These are phyloP conservation scores for Clavariopsis aquatica DNA, from an alignment of 495 filamentous ascomycete genomes.

Conservation along the genomic window DNA sequence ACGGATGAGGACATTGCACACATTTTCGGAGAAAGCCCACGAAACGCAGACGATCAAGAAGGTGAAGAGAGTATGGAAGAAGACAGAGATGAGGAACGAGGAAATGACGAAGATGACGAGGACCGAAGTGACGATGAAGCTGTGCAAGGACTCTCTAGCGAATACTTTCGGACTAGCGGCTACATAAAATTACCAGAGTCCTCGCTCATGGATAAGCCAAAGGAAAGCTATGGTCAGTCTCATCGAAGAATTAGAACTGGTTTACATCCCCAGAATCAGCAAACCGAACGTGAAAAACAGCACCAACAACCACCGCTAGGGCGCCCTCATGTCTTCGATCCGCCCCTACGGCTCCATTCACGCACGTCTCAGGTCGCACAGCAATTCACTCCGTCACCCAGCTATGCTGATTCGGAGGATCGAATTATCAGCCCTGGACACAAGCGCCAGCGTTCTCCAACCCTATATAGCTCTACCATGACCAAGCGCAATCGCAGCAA, in stretches of 20 bases:
- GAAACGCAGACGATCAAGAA: conserved; percentile 7
- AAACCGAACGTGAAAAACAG: neutral
- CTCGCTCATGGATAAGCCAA: neutral
- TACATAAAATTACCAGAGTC: neutral
- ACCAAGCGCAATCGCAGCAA: neutral
- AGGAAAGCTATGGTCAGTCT: neutral
- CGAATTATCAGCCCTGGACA: neutral
- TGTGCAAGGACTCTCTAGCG: neutral
- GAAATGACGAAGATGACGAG: neutral
- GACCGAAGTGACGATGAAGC: neutral
- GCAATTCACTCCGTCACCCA: neutral
- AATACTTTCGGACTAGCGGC: neutral
- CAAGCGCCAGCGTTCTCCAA: neutral
- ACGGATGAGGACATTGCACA: conserved; percentile 6
- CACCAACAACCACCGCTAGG: neutral
- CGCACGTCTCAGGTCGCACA: neutral
- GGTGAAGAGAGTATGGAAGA: too few relatives aligned
- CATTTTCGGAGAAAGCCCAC: neutral
- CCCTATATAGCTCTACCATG: neutral
- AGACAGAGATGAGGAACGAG: neutral
- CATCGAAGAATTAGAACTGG: neutral
- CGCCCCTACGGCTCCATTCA: neutral
- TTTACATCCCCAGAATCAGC: neutral
- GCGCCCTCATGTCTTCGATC: neutral
- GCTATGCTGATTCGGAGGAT: neutral